Evolutionary conservation across 2,329 filamentous ascomycete genomes (phyloP).

Genomic region (Sclerotinia minor): DNA sequence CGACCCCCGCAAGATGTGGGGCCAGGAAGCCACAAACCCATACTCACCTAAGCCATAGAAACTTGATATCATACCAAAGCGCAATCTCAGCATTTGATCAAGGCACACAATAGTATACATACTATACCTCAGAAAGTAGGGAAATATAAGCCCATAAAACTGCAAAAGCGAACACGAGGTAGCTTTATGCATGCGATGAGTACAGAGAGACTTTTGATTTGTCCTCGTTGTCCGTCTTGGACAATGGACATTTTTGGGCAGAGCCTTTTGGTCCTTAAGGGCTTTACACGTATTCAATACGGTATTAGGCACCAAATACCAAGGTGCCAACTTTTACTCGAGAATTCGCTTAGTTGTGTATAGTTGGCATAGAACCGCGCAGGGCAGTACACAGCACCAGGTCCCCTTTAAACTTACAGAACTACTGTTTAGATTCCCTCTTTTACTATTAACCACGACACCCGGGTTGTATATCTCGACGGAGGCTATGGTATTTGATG

Average conservation of each 20-base stretch:
- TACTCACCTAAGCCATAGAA: no score
- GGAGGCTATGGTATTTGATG: no score
- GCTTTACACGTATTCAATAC: background rate
- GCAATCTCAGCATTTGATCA: no score
- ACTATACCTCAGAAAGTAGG: background rate
- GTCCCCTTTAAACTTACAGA: background rate
- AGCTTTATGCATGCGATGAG: no score
- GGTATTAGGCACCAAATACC: background rate
- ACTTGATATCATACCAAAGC: background rate
- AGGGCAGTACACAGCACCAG: no score
- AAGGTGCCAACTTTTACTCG: background rate
- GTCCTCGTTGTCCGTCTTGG: no score
- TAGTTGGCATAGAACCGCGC: no score
- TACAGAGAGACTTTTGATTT: no score
- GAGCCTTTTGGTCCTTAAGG: background rate
- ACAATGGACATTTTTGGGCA: no score
- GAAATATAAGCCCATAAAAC: background rate
- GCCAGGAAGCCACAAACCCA: background rate
- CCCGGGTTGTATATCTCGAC: no score
- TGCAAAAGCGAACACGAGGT: background rate
- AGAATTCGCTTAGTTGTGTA: background rate
- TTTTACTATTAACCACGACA: no score
- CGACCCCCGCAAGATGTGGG: background rate
- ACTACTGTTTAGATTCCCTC: background rate
- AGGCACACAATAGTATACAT: background rate